A percentile compares a stretch with the other conserved stretches of the same genome.
Evolutionary conservation across 2,329 filamentous ascomycete species (phyloP).

Genomic region (Amylocarpus encephaloides): DNA sequence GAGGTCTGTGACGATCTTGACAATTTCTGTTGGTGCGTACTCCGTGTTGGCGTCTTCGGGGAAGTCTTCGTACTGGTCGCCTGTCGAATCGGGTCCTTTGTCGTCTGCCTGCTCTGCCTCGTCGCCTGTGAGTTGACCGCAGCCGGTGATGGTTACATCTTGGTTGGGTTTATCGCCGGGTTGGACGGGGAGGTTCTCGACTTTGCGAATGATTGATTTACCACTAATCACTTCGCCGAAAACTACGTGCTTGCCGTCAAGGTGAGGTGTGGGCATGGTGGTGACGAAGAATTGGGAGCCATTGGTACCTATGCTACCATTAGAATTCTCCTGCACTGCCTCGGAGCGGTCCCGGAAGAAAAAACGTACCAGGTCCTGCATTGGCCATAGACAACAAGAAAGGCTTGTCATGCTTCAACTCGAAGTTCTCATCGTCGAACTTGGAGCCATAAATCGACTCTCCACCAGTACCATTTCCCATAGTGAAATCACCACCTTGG

Average conservation of each 20-base stretch:
- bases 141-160: conserved; percentile 72
- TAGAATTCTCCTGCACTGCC: conserved; percentile 5
- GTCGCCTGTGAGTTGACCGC: conserved; percentile 73
- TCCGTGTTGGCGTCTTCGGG: conserved; percentile 70
- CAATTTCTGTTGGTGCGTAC: conserved; percentile 59
- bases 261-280: conserved; percentile 87
- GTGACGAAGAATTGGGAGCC: conserved; percentile 98
- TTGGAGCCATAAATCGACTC: conserved; percentile 97
- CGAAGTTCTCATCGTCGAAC: conserved; percentile 95
- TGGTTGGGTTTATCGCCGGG: conserved; percentile 69
- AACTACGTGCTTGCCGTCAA: conserved; percentile 95
- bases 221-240: conserved; percentile 92
- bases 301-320: conserved; percentile 65
- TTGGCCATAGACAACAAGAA: conserved; percentile 98
- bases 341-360: background rate
- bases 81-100: conserved; percentile 70
- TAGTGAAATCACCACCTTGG: conserved; percentile 94
- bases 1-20: conserved; percentile 74
- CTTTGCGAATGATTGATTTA: conserved; percentile 82
- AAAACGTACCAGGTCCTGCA: conserved; percentile 70
- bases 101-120: conserved; percentile 60
- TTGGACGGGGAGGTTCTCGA: conserved; percentile 76
- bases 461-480: conserved; percentile 87
- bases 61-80: conserved; percentile 92
- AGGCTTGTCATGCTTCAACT: conserved; percentile 82